phyloP scores from a whole-genome alignment of 148 eudicot genomes.

The Arbutus unedo region DNA sequence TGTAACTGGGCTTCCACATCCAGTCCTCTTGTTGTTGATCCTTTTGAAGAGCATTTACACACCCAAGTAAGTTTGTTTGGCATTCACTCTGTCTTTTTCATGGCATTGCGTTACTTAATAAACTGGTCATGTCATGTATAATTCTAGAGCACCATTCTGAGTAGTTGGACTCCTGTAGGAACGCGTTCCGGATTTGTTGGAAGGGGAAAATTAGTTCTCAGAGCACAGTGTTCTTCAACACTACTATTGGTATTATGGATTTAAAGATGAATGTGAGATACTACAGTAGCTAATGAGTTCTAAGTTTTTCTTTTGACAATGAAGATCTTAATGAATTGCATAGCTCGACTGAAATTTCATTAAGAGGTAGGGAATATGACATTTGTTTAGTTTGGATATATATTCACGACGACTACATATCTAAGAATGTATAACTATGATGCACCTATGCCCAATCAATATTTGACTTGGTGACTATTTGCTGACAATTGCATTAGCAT shows the following conservation, averaged over 20 bases:
- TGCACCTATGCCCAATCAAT: too few species aligned
- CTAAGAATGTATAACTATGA: too few species aligned
- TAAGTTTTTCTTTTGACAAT: neutral
- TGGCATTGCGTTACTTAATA: neutral
- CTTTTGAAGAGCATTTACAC: conserved; percentile 9
- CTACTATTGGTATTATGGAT: neutral
- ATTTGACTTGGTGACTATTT: neutral
- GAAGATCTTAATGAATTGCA: neutral
- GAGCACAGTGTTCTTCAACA: neutral
- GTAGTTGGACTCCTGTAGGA: neutral
- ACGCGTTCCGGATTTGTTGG: neutral
- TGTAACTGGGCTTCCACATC: conserved; percentile 12
- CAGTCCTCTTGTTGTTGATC: neutral
- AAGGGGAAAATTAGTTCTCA: neutral
- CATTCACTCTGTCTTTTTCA: neutral
- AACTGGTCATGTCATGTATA: neutral
- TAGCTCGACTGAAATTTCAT: neutral
- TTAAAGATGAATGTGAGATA: neutral
- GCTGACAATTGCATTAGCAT: neutral
- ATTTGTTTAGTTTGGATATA: neutral
- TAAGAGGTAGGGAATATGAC: neutral
- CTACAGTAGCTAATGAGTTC: neutral
- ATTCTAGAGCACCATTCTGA: neutral
- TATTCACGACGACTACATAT: neutral
- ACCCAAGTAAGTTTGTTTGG: conserved; percentile 20